Percentiles rank a stretch among this genome's conserved stretches.
Conservation (phyloP, 2,329 filamentous ascomycete genomes). For the Alternaria longipes region DNA sequence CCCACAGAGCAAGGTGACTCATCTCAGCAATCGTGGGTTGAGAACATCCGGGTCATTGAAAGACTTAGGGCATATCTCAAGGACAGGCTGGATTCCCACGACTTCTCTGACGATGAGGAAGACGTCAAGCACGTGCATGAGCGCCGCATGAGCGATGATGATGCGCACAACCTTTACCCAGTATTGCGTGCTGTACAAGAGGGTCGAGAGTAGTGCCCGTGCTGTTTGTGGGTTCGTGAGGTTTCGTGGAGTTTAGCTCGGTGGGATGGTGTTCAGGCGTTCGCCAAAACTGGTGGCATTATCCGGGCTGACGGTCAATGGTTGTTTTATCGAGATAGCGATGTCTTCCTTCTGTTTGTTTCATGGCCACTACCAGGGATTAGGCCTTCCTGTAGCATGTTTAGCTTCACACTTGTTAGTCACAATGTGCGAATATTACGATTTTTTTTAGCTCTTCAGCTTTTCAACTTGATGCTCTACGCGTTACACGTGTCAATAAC, state of each 20-base stretch:
- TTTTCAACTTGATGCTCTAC: background rate
- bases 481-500: background rate
- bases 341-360: conserved; percentile 17
- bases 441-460: conserved; percentile 20
- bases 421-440: conserved; percentile 22
- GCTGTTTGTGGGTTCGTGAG: conserved; percentile 3
- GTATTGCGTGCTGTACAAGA: conserved; percentile 54
- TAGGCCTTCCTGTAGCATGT: conserved; percentile 15
- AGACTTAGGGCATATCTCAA: conserved; percentile 66
- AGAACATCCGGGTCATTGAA: conserved; percentile 71
- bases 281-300: conserved; percentile 3
- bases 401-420: conserved; percentile 20
- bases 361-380: conserved; percentile 17
- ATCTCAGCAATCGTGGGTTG: conserved; percentile 66
- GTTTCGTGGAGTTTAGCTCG: conserved; percentile 26
- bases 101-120: conserved; percentile 51
- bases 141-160: conserved; percentile 49
- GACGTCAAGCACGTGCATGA: conserved; percentile 42
- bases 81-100: conserved; percentile 62
- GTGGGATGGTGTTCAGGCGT: conserved; percentile 27
- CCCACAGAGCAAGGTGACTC: conserved; percentile 47
- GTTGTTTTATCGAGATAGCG: conserved; percentile 17
- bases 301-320: conserved; percentile 13
- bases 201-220: conserved; percentile 41
- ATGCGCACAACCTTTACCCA: conserved; percentile 53